Percentiles rank a stretch among this genome's conserved stretches.
Conservation (phyloP, 192 early-diverging fungal genomes). For the Coemansia sp. region DNA sequence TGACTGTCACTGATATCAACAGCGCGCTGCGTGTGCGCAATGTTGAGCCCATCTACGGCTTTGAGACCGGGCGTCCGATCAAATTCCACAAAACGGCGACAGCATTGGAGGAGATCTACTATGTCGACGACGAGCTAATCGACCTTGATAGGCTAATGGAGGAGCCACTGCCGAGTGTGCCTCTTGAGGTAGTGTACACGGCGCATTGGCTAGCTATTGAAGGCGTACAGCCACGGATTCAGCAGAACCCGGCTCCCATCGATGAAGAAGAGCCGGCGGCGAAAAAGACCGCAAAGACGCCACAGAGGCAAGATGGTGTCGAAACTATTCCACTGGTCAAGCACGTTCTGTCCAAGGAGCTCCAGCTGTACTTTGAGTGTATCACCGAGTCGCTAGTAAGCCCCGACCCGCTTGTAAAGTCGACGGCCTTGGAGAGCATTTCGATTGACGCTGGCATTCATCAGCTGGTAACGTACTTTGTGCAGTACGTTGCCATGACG, state of each 20-base stretch:
- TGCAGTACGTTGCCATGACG: conserved; percentile 88
- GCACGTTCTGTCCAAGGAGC: conserved; percentile 87
- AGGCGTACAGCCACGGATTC: conserved; percentile 96
- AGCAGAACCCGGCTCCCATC: conserved; percentile 86
- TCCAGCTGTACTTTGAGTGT: conserved; percentile 93
- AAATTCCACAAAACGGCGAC: conserved; percentile 73
- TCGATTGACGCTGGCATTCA: conserved; percentile 91
- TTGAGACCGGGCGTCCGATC: conserved; percentile 64
- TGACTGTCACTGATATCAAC: conserved; percentile 87
- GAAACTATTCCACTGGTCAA: conserved; percentile 78
- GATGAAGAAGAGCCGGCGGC: conserved; percentile 29
- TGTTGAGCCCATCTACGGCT: conserved; percentile 97
- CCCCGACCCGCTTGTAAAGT: conserved; percentile 65
- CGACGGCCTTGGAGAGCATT: conserved; percentile 80
- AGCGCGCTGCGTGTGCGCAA: conserved; percentile 87
- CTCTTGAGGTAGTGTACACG: conserved; percentile 85
- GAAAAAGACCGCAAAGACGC: conserved; percentile 22
- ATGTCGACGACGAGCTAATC: conserved; percentile 91
- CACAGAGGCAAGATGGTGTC: conserved; percentile 37
- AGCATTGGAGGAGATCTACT: conserved; percentile 74
- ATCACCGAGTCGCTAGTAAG: conserved; percentile 80
- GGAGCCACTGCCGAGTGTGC: conserved; percentile 85
- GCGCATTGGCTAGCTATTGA: conserved; percentile 99
- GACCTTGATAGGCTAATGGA: conserved; percentile 89
- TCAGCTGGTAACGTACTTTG: conserved; percentile 93